Conservation (phyloP, 1,139 yeast species). For the Candida sp. region DNA sequence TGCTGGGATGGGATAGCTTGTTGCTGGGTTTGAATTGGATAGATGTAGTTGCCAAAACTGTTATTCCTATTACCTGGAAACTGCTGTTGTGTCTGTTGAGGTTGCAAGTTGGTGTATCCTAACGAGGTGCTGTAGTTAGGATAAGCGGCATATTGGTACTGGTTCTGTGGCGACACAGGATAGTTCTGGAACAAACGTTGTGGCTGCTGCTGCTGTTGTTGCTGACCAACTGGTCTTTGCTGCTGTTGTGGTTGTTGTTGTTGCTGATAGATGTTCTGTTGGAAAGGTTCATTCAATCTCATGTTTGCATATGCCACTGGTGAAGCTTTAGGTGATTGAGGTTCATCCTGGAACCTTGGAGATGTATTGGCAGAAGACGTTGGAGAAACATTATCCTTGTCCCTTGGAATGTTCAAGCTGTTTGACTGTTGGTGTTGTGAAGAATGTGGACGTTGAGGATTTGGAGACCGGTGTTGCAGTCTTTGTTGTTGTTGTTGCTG, state of each 20-base stretch:
- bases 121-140: slow-evolving; percentile 11
- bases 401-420: slow-evolving; percentile 6
- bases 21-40: slow-evolving; percentile 13
- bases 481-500: slow-evolving; percentile 7
- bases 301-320: slow-evolving; percentile 28
- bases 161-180: slow-evolving; percentile 14
- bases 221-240: slow-evolving; percentile 2
- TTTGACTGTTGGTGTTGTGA: slow-evolving; percentile 1
- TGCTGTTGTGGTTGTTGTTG: slow-evolving; percentile 11
- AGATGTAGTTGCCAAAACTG: slow-evolving; percentile 14
- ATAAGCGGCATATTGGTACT: slow-evolving; percentile 13
- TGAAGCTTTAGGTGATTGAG: slow-evolving; percentile 49
- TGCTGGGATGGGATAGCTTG: slow-evolving; percentile 6
- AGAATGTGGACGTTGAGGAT: not conserved
- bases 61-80: slow-evolving; percentile 14
- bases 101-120: slow-evolving; percentile 8
- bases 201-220: slow-evolving; percentile 6
- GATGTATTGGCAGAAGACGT: slow-evolving; percentile 38
- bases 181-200: slow-evolving; percentile 14
- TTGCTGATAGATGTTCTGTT: slow-evolving; percentile 9
- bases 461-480: slow-evolving; percentile 4
- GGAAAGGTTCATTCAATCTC: slow-evolving; percentile 8
- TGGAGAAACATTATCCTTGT: slow-evolving; percentile 28
- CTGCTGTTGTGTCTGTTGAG: slow-evolving; percentile 1
- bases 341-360: slow-evolving; percentile 37